These are phyloP conservation scores for Didymella arachidicola DNA, from an alignment of 2,329 filamentous ascomycete genomes.

Conservation along the genomic window DNA sequence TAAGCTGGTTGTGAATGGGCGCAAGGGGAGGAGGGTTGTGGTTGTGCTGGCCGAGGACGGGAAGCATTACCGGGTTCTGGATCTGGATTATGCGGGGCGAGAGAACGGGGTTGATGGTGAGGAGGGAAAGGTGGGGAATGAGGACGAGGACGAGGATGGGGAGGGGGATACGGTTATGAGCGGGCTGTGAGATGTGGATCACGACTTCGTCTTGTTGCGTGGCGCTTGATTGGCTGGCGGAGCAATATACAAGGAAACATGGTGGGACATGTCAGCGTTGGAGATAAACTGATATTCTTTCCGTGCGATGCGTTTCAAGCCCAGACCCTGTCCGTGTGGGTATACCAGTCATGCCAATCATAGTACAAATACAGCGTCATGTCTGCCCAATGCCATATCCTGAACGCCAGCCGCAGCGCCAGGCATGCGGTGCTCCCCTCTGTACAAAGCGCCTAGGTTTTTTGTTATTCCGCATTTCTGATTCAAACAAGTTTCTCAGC, in stretches of 20 bases:
- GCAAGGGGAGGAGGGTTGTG: constrained; percentile 60
- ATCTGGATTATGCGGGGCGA: constrained; percentile 57
- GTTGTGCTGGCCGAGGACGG: constrained; percentile 63
- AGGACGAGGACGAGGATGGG: constrained; percentile 5
- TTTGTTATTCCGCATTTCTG: background rate
- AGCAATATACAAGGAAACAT: too few species aligned
- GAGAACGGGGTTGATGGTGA: constrained; percentile 27
- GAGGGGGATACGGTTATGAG: constrained; percentile 23
- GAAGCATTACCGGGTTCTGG: constrained; percentile 63
- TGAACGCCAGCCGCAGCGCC: constrained; percentile 21
- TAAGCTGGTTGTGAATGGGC: constrained; percentile 63
- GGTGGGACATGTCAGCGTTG: background rate
- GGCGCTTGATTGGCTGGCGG: too few species aligned
- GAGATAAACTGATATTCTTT: background rate
- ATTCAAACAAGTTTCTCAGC: background rate
- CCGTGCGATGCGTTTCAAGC: background rate
- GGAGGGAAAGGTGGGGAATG: constrained; percentile 11
- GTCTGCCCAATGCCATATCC: background rate
- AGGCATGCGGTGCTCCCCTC: constrained; percentile 5
- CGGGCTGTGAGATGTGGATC: constrained; percentile 24
- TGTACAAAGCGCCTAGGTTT: constrained; percentile 1
- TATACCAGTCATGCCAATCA: constrained; percentile 10
- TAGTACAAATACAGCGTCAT: constrained; percentile 15
- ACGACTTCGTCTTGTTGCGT: too few species aligned
- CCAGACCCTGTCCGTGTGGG: constrained; percentile 4